Evolutionary conservation across 1,284 basidiomycete species (phyloP).

Genomic region (Pisolithus thermaeus): DNA sequence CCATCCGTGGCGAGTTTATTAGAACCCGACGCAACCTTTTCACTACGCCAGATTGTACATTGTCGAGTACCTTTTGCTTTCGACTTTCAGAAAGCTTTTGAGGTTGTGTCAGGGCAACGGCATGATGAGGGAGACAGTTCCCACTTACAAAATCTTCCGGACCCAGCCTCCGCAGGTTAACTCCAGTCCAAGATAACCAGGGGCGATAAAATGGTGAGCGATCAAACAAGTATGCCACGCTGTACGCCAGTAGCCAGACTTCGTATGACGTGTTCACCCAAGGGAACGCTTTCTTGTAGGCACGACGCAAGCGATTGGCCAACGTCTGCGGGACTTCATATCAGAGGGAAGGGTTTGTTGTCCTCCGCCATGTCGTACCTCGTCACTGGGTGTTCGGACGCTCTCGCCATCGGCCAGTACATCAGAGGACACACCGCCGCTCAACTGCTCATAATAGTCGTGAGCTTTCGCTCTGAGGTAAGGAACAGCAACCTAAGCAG

Average conservation of each 20-base stretch:
- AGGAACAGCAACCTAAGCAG: conserved; percentile 73
- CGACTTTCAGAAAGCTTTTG: conserved; percentile 39
- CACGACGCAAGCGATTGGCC: conserved; percentile 45
- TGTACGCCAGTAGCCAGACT: conserved; percentile 76
- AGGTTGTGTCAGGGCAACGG: conserved; percentile 5
- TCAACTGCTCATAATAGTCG: conserved; percentile 87
- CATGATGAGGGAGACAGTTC: neutral
- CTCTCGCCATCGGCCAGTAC: conserved; percentile 55
- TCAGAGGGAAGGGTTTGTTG: conserved; percentile 2
- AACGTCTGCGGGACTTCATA: conserved; percentile 30
- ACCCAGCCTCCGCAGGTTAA: conserved; percentile 76
- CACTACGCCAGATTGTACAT: conserved; percentile 32
- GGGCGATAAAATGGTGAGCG: conserved; percentile 86
- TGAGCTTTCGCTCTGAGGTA: conserved; percentile 86
- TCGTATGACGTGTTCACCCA: conserved; percentile 78
- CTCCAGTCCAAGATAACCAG: conserved; percentile 81
- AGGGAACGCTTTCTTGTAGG: conserved; percentile 76
- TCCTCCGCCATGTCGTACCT: conserved; percentile 32
- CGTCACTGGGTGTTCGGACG: conserved; percentile 40
- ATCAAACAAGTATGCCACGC: conserved; percentile 89
- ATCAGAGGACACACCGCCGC: conserved; percentile 71
- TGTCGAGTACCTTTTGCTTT: conserved; percentile 29
- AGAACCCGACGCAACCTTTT: conserved; percentile 42
- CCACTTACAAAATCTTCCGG: conserved; percentile 66
- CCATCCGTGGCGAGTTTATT: conserved; percentile 49